Evolutionary conservation across 2,329 filamentous ascomycete genomes (phyloP).

Genomic region (Rutstroemia sydowiana): DNA sequence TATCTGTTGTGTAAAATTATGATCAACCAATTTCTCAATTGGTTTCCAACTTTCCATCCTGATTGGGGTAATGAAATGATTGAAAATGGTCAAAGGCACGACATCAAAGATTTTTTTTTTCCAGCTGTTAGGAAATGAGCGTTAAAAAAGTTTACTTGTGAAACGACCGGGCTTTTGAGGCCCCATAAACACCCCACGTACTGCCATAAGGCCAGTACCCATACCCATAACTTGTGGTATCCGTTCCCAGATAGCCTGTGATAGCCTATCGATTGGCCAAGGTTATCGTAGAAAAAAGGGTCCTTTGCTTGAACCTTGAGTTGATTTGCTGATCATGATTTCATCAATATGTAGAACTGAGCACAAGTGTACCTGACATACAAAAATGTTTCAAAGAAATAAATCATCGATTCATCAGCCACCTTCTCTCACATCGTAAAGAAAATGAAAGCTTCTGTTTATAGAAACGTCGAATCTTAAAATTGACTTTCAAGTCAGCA

Average conservation of each 20-base stretch:
- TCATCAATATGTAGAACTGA: not conserved
- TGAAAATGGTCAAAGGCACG: not conserved
- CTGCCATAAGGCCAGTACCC: too few relatives aligned
- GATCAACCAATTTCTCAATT: not conserved
- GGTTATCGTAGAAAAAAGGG: too few relatives aligned
- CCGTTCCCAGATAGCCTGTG: too few relatives aligned
- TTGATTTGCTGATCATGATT: not conserved
- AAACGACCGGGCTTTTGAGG: too few relatives aligned
- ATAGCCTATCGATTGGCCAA: too few relatives aligned
- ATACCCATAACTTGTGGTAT: too few relatives aligned
- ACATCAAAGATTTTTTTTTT: too few relatives aligned
- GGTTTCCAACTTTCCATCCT: not conserved
- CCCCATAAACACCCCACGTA: too few relatives aligned
- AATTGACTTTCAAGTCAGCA: not conserved
- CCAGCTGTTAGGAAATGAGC: too few relatives aligned
- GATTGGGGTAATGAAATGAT: not conserved
- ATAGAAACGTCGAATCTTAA: not conserved
- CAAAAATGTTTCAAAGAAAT: not conserved
- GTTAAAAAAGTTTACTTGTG: not conserved
- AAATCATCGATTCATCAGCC: not conserved
- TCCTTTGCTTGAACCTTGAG: too few relatives aligned
- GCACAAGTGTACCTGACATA: not conserved
- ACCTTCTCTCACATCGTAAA: not conserved
- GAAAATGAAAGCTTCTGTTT: not conserved
- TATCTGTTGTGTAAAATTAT: not conserved